Base-by-base conservation (phyloP, 768 basidiomycete species). In the Chlorophyllum brunneum region DNA sequence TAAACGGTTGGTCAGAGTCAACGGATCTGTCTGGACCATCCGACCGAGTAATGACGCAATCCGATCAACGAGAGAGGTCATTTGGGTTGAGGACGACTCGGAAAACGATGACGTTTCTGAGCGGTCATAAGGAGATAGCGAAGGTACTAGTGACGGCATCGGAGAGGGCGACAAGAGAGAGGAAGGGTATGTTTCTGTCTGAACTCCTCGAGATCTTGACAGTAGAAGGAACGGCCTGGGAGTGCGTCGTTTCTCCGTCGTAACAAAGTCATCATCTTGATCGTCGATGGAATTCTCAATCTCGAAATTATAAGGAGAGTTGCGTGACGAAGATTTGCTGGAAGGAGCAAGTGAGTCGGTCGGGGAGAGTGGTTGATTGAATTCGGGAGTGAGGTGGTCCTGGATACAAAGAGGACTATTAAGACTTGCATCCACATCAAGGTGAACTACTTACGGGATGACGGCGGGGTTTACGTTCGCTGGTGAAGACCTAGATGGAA, bases 1-100 rank as follows among this genome's bases (percentile, higher is more conserved):
- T 23, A 98, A 73, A 23, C 97, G 85, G 57, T 88, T 89, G 27
- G 91, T 92, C 36, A 98, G 74, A 1, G 92, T 93, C 18, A 86
- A 75, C 1, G 95, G 86, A 59, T 98, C 95, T 1, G 94, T 86
- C 56, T 88, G 80, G 23, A 76, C 72, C 53, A 94, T 75, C 26
- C 74, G 71, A 56, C 64, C 72, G 38, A 76, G 59, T 2, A 98
- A 70, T 23, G 76, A 72, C 22, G 73, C 66, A 41, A 88, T 72
- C 52, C 88, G 83, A 34, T 88, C 85, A 27, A 89, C 63, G 44
- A 90, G 68, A 10, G 68, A 61, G 22, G 82, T 74, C 26, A 89
- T 68, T 37, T 75, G 74, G 11, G 79, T 78, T 20, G 88, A 78
- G 3, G 78, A 73, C 0, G 72, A 66, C 46, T 78, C 76, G 2